A percentile compares a stretch with the other conserved stretches of the same genome.
Evolutionary conservation across 2,329 filamentous ascomycete genomes (phyloP).

Genomic region (Penicillium hesseltinei): DNA sequence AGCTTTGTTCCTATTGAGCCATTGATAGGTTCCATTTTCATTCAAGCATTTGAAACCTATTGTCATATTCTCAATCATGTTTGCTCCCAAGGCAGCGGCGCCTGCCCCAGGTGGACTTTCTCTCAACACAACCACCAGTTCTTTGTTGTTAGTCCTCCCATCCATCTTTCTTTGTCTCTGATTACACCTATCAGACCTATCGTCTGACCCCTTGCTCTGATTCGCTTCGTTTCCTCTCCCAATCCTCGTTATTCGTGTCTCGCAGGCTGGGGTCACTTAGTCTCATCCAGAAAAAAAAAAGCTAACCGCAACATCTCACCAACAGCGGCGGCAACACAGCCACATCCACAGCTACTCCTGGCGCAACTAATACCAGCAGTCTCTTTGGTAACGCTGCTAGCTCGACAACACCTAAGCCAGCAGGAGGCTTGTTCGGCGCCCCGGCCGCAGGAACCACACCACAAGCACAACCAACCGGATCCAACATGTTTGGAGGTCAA

Average conservation of each 20-base stretch:
- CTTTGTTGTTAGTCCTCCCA: constrained; percentile 46
- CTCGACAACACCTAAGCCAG: constrained; percentile 33
- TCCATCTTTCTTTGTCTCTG: constrained; percentile 2
- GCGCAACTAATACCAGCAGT: constrained; percentile 28
- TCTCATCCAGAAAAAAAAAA: background rate
- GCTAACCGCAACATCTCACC: constrained; percentile 17
- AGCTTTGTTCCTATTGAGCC: constrained; percentile 1
- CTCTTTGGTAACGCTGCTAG: constrained; percentile 31
- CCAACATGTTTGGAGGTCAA: constrained; percentile 35
- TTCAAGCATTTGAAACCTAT: constrained; percentile 1
- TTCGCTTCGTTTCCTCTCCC: background rate
- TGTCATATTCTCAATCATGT: constrained; percentile 29
- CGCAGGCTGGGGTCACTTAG: background rate
- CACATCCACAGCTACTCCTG: constrained; percentile 28
- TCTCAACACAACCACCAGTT: constrained; percentile 54
- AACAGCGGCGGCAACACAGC: constrained; percentile 26
- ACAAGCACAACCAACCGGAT: constrained; percentile 30
- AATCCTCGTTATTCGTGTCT: background rate
- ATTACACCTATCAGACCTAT: constrained; percentile 5
- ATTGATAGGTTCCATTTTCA: constrained; percentile 11
- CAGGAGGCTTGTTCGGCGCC: constrained; percentile 34
- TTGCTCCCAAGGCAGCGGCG: constrained; percentile 37
- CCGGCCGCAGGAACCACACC: constrained; percentile 26
- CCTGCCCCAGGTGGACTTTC: constrained; percentile 43
- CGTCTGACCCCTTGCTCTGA: constrained; percentile 5